These are phyloP conservation scores for Cupressus sempervirens DNA, from an alignment of 75 land plant species.

Conservation along the genomic window DNA sequence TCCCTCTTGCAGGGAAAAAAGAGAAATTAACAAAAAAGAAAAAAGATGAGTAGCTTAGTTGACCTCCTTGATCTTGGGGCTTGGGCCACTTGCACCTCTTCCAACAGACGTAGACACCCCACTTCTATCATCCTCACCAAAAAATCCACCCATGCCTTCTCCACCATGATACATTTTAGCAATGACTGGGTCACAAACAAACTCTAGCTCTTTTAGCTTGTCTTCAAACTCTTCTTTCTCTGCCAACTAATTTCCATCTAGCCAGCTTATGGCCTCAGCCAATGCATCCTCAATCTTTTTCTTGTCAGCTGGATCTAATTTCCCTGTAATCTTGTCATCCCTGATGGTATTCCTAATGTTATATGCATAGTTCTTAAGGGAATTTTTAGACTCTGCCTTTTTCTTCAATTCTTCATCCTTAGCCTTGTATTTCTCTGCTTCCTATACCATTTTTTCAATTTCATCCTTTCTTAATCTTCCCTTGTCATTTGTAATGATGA, in stretches of 20 bases:
- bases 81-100: conserved; percentile 15
- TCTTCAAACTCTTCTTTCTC: conserved; percentile 51
- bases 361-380: conserved; percentile 56
- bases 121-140: conserved; percentile 18
- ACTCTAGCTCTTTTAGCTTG: conserved; percentile 52
- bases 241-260: conserved; percentile 41
- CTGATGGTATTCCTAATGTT: conserved; percentile 61
- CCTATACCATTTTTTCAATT: conserved; percentile 63
- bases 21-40: background rate
- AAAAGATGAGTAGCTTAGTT: no score
- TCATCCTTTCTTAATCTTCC: conserved; percentile 41
- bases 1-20: no score
- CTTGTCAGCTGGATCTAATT: conserved; percentile 41
- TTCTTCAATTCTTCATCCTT: conserved; percentile 62
- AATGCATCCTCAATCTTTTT: conserved; percentile 56
- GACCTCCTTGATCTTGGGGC: conserved; percentile 29
- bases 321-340: conserved; percentile 47
- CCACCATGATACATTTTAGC: conserved; percentile 58
- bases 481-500: conserved; percentile 52
- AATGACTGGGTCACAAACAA: conserved; percentile 52
- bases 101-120: conserved; percentile 13
- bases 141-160: conserved; percentile 18
- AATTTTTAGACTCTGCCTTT: conserved; percentile 56
- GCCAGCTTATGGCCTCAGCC: conserved; percentile 36
- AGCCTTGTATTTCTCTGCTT: conserved; percentile 59